Base-by-base conservation (phyloP, 805 yeast genomes). In the Pichia heedii region DNA sequence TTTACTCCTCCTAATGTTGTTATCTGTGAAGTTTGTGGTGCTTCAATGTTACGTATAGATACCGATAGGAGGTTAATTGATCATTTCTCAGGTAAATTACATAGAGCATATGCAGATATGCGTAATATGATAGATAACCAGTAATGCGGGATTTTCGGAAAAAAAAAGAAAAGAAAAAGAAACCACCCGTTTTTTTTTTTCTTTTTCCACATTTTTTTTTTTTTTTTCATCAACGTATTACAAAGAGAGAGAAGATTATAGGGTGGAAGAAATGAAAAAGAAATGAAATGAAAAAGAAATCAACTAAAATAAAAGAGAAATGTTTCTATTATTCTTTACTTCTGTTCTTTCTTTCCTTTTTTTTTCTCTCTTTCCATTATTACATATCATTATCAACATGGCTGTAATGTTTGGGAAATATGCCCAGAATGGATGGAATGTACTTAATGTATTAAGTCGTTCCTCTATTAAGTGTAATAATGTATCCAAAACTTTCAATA, bases 391-490 rank as follows among this genome's bases (percentile, higher is more conserved):
- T 12, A 12, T 7, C 32, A 29, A 15, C 3, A 29, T 29, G 32
- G 18, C 32, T 29, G 32, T 29, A 29, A 42, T 42, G 36, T 43
- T 43, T 26, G 33, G 38, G 21, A 42, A 24, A 39, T n/a, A 38
- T 24, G 27, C 45, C 12, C 39, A 38, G 11, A 29, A 38, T n/a
- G 39, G 40, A n/a, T 36, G 43, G 49, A 39, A 21, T 38, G 33
- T 43, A 13, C 39, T 43, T 18, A 36, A 43, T 16, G 27, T 35
- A 8, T 33, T 24, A 16, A 34, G 39, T 18, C 44, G 47, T 39
- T 21, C 35, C 20, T 30, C 38, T 15, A 11, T 24, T 24, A 24
- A 7, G 7, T 7, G 27, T 24, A 24, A 24, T 24, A n/a, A n/a
- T n/a, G n/a, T n/a, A n/a, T 24, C 27, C 27, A 29, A 29, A 13